Conservation (phyloP, 331 rosid genomes). For the Rosa hybrid region DNA sequence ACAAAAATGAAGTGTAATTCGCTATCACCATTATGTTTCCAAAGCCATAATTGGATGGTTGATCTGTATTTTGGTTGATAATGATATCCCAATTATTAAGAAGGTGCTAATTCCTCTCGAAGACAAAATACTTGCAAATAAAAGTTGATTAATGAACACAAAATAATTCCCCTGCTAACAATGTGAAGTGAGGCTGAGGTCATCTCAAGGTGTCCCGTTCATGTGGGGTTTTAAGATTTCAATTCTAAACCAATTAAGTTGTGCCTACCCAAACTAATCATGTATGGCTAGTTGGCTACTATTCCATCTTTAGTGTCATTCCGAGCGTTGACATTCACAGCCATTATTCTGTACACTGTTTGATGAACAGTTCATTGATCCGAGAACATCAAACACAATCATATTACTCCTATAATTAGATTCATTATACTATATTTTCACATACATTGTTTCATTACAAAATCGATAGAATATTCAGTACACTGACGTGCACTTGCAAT, state of each 20-base stretch:
- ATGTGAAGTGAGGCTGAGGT: conserved; percentile 20
- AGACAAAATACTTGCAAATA: conserved; percentile 4
- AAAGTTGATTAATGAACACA: not conserved
- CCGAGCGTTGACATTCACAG: conserved; percentile 30
- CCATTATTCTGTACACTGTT: not conserved
- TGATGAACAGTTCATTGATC: not conserved
- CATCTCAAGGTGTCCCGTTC: conserved; percentile 16
- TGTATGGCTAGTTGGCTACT: not conserved
- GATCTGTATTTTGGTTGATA: conserved; percentile 12
- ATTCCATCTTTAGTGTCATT: conserved; percentile 10
- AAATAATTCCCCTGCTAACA: not conserved
- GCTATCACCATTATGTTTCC: not conserved
- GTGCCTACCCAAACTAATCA: conserved; percentile 16
- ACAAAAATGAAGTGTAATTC: not conserved
- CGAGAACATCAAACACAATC: not conserved
- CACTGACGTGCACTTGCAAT: too few relatives aligned
- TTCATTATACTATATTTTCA: not conserved
- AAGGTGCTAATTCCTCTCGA: not conserved
- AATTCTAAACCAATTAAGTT: not conserved
- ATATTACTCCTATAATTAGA: not conserved
- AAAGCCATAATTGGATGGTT: not conserved
- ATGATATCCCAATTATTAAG: conserved; percentile 13
- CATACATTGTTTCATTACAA: too few relatives aligned
- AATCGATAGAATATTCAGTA: too few relatives aligned
- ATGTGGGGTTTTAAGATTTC: conserved; percentile 21